Conservation (phyloP, 495 filamentous ascomycete genomes). For the Trichoderma erinaceum region DNA sequence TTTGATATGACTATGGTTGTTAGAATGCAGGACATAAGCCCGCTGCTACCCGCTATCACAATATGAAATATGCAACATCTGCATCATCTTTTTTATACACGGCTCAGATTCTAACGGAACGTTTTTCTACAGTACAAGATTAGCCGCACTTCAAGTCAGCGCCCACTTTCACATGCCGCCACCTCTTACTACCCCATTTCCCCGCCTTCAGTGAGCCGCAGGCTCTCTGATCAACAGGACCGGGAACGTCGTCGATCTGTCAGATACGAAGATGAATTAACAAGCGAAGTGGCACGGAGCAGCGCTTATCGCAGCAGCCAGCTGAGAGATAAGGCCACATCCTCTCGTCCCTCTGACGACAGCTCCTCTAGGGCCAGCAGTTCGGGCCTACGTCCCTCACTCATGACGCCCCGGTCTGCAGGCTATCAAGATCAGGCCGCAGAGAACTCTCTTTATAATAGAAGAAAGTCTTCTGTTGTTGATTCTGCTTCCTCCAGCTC, state of each 20-base stretch:
- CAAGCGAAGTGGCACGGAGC: constrained; percentile 20
- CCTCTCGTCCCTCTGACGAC: constrained; percentile 22
- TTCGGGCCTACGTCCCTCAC: constrained; percentile 30
- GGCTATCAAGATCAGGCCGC: constrained; percentile 36
- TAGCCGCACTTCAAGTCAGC: constrained; percentile 31
- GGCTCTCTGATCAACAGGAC: constrained; percentile 44
- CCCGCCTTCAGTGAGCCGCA: constrained; percentile 33
- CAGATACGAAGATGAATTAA: constrained; percentile 24
- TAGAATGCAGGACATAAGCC: too few species aligned
- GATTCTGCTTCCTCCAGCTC: constrained; percentile 22
- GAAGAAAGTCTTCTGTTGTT: constrained; percentile 34
- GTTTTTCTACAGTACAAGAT: constrained; percentile 33
- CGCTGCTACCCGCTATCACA: too few species aligned
- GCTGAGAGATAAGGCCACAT: constrained; percentile 23
- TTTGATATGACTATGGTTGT: too few species aligned
- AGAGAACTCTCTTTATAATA: constrained; percentile 34
- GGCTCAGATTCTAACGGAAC: neutral
- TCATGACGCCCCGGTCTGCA: constrained; percentile 36
- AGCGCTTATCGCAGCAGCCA: constrained; percentile 21
- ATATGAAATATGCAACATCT: too few species aligned
- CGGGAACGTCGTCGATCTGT: constrained; percentile 23
- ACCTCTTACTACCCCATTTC: constrained; percentile 34
- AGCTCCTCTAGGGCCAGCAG: constrained; percentile 17
- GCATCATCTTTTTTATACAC: neutral
- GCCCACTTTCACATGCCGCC: constrained; percentile 40